These are phyloP conservation scores for Rhododendron molle DNA, from an alignment of 148 eudicot genomes.

Conservation along the genomic window DNA sequence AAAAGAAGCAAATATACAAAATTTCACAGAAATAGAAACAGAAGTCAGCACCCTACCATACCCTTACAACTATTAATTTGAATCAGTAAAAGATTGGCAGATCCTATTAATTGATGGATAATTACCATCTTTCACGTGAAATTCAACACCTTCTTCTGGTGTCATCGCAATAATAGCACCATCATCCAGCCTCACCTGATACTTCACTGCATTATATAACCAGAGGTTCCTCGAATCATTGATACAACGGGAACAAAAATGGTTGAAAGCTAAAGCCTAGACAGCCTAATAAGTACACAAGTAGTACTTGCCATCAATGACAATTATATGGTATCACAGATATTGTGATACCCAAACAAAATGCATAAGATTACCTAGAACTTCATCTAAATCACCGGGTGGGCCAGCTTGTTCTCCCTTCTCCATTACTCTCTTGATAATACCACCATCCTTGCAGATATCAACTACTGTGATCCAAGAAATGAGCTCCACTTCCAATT, in stretches of 20 bases:
- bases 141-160: constrained; percentile 43
- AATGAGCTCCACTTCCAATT: constrained; percentile 51
- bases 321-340: background rate
- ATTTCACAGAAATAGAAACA: background rate
- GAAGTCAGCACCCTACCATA: background rate
- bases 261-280: background rate
- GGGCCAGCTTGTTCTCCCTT: constrained; percentile 46
- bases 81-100: background rate
- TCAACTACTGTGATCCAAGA: constrained; percentile 61
- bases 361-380: constrained; percentile 36
- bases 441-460: constrained; percentile 70
- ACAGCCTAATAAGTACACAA: background rate
- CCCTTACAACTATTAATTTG: background rate
- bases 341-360: background rate
- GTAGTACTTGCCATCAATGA: background rate
- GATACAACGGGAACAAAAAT: background rate
- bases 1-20: constrained; percentile 5
- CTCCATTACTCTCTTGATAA: constrained; percentile 47
- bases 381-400: constrained; percentile 69
- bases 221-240: background rate
- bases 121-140: constrained; percentile 56
- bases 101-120: background rate
- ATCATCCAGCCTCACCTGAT: constrained; percentile 35
- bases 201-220: constrained; percentile 38
- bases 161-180: constrained; percentile 42